A percentile compares a stretch with the other conserved stretches of the same genome.
phyloP scores from a whole-genome alignment of 345 rosid genomes.

The Dovyalis caffra region DNA sequence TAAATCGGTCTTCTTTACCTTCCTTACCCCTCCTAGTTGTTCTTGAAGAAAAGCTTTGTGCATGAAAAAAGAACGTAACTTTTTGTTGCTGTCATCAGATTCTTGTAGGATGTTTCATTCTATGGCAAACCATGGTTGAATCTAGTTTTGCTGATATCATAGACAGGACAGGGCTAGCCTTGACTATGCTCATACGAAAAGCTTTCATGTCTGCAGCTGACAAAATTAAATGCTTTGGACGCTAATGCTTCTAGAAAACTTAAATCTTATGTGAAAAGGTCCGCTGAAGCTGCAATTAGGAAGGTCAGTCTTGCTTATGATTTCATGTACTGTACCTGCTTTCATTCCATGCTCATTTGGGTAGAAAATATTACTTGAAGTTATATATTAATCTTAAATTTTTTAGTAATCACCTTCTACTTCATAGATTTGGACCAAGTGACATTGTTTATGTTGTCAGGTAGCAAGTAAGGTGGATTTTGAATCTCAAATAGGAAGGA shows the following conservation, averaged over 20 bases:
- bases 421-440: background rate
- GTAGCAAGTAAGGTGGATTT: constrained; percentile 50
- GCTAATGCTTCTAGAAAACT: constrained; percentile 46
- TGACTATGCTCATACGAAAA: constrained; percentile 21
- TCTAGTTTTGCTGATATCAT: constrained; percentile 1
- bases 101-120: background rate
- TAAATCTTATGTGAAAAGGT: constrained; percentile 59
- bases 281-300: constrained; percentile 64
- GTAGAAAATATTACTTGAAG: constrained; percentile 1
- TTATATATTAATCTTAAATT: no score
- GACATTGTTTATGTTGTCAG: constrained; percentile 36
- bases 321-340: background rate
- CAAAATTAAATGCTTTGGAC: constrained; percentile 39
- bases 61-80: background rate
- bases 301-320: constrained; percentile 51
- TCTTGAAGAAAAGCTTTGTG: no score
- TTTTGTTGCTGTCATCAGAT: background rate
- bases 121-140: background rate
- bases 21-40: no score
- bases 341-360: background rate
- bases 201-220: constrained; percentile 45
- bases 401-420: no score
- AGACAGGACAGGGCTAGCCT: constrained; percentile 9
- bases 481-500: constrained; percentile 54
- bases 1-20: background rate